phyloP scores from a whole-genome alignment of 768 basidiomycete genomes.

The Lactifluus pinguis region DNA sequence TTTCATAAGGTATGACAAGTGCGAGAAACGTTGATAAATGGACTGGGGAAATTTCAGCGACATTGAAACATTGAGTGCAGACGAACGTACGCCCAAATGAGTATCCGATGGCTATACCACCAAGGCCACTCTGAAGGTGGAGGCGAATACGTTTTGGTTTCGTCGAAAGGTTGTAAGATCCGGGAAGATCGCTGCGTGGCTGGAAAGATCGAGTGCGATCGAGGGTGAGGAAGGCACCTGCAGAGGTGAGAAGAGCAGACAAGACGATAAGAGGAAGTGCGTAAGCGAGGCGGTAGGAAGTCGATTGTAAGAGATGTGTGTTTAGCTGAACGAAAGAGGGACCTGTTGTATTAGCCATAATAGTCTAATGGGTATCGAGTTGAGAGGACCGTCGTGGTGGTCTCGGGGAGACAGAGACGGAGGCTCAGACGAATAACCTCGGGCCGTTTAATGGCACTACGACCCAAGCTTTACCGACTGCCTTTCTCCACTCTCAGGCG shows the following conservation, averaged over 20 bases:
- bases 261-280: slow-evolving; percentile 50
- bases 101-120: slow-evolving; percentile 51
- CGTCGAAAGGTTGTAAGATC: slow-evolving; percentile 11
- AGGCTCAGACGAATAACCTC: neutral
- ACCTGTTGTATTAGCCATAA: slow-evolving; percentile 4
- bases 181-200: slow-evolving; percentile 31
- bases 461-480: neutral
- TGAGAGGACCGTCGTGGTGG: neutral
- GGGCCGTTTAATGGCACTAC: slow-evolving; percentile 1
- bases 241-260: slow-evolving; percentile 48
- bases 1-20: slow-evolving; percentile 45
- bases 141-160: slow-evolving; percentile 28
- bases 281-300: slow-evolving; percentile 47
- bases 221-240: slow-evolving; percentile 65
- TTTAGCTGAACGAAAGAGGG: slow-evolving; percentile 5
- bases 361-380: neutral
- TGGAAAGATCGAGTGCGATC: slow-evolving; percentile 60
- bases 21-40: slow-evolving; percentile 53
- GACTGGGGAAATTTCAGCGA: slow-evolving; percentile 28
- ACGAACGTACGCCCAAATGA: slow-evolving; percentile 45
- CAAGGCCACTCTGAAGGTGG: slow-evolving; percentile 51
- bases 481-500: neutral
- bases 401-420: too few relatives aligned
- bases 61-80: slow-evolving; percentile 4
- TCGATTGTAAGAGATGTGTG: slow-evolving; percentile 37